These are phyloP conservation scores for Calocybe indica DNA, from an alignment of 768 basidiomycete species.

Conservation along the genomic window DNA sequence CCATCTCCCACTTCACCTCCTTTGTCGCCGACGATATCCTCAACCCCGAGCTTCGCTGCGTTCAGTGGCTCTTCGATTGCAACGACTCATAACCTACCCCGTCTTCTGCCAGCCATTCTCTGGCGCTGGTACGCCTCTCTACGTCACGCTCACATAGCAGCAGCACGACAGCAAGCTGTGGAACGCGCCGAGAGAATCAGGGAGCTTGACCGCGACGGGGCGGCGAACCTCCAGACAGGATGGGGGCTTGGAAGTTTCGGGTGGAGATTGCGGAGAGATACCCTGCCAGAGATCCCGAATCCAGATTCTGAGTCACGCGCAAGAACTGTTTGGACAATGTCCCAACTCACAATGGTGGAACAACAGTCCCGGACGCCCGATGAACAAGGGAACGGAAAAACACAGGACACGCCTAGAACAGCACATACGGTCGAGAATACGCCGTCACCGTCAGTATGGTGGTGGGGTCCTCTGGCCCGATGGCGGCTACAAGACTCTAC, in stretches of 20 bases:
- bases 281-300: background rate
- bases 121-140: conserved; percentile 55
- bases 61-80: conserved; percentile 7
- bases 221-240: conserved; percentile 29
- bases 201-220: conserved; percentile 43
- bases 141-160: conserved; percentile 64
- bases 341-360: background rate
- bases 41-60: conserved; percentile 12
- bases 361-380: background rate
- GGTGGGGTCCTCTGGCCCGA: conserved; percentile 72
- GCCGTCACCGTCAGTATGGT: conserved; percentile 49
- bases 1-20: background rate
- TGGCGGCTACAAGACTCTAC: conserved; percentile 81
- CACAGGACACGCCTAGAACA: background rate
- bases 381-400: background rate
- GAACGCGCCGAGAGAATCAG: conserved; percentile 63
- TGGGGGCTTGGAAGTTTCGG: conserved; percentile 77
- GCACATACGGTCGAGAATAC: background rate
- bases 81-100: conserved; percentile 20
- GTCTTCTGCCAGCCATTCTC: conserved; percentile 32
- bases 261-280: conserved; percentile 22
- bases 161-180: conserved; percentile 64
- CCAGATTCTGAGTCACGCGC: background rate
- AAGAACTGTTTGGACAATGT: background rate
- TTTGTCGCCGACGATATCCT: conserved; percentile 5